A percentile compares a stretch with the other conserved stretches of the same genome.
Conservation (phyloP, 768 basidiomycete species). For the Xerocomus brunneocitrinus region DNA sequence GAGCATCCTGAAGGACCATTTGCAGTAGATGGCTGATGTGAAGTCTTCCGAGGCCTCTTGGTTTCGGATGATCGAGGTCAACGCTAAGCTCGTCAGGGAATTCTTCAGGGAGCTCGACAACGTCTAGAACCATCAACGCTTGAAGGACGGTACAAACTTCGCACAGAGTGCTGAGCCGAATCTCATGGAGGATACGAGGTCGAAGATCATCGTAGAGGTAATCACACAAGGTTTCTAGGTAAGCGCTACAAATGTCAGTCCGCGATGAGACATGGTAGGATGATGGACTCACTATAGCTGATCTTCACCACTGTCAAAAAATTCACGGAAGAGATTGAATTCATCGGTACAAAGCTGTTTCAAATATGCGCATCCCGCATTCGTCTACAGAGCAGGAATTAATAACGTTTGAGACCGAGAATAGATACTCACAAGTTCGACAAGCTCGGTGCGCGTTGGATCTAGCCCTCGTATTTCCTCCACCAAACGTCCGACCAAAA, state of each 20-base stretch:
- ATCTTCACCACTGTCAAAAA: conserved; percentile 84
- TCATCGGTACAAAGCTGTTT: conserved; percentile 91
- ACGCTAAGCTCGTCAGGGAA: conserved; percentile 31
- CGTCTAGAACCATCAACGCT: conserved; percentile 92
- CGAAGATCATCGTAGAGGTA: conserved; percentile 93
- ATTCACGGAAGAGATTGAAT: conserved; percentile 77
- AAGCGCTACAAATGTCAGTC: conserved; percentile 51
- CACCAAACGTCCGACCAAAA: conserved; percentile 68
- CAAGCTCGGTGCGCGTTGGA: conserved; percentile 73
- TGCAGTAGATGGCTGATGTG: conserved; percentile 79
- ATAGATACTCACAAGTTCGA: conserved; percentile 67
- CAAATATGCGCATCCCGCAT: conserved; percentile 87
- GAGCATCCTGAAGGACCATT: conserved; percentile 93
- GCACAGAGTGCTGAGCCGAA: conserved; percentile 79
- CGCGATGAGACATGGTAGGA: conserved; percentile 6
- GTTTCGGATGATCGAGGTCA: conserved; percentile 35
- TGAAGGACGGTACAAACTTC: conserved; percentile 96
- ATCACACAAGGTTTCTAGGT: conserved; percentile 89
- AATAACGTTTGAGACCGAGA: not conserved
- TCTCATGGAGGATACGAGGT: conserved; percentile 92
- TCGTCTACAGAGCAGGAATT: conserved; percentile 50
- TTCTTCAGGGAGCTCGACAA: conserved; percentile 39
- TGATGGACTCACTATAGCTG: conserved; percentile 52
- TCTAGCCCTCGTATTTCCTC: conserved; percentile 84
- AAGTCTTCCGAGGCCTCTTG: conserved; percentile 50